A percentile compares a stretch with the other conserved stretches of the same genome.
These are phyloP conservation scores for Chiua sp. DNA, from an alignment of 1,284 basidiomycete genomes.

Conservation along the genomic window DNA sequence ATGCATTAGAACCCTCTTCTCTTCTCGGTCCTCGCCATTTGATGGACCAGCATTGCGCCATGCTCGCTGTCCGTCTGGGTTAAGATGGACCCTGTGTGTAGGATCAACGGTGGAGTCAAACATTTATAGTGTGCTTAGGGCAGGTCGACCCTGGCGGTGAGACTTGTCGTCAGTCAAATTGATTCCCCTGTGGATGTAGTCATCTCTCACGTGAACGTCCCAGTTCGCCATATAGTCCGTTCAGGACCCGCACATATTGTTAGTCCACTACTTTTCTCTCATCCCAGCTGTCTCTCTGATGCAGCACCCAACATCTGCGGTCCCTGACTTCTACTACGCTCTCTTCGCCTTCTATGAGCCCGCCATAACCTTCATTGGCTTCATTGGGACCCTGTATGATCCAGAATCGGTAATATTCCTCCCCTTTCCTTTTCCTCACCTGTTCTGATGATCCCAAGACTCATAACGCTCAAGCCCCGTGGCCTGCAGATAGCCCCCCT, in stretches of 20 bases:
- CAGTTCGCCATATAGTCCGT: conserved; percentile 1
- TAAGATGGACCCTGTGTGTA: conserved; percentile 53
- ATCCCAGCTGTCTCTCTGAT: conserved; percentile 17
- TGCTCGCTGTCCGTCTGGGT: conserved; percentile 66
- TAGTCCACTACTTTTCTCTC: conserved; percentile 6
- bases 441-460: conserved; percentile 45
- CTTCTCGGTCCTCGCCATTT: conserved; percentile 82
- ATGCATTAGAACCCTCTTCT: conserved; percentile 75
- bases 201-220: background rate
- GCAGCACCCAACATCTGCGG: conserved; percentile 57
- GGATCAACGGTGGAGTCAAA: background rate
- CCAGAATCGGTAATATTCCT: conserved; percentile 57
- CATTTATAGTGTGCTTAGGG: conserved; percentile 41
- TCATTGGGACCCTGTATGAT: conserved; percentile 68
- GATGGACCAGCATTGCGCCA: conserved; percentile 50
- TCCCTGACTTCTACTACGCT: conserved; percentile 73
- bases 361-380: conserved; percentile 63
- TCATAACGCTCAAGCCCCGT: conserved; percentile 76
- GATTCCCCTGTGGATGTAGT: background rate
- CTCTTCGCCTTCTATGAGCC: conserved; percentile 79
- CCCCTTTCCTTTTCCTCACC: conserved; percentile 11
- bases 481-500: conserved; percentile 56
- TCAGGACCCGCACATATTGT: background rate
- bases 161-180: background rate
- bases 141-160: conserved; percentile 33